Conservation (phyloP, 305 asterid species). For the Ilex paraguariensis region DNA sequence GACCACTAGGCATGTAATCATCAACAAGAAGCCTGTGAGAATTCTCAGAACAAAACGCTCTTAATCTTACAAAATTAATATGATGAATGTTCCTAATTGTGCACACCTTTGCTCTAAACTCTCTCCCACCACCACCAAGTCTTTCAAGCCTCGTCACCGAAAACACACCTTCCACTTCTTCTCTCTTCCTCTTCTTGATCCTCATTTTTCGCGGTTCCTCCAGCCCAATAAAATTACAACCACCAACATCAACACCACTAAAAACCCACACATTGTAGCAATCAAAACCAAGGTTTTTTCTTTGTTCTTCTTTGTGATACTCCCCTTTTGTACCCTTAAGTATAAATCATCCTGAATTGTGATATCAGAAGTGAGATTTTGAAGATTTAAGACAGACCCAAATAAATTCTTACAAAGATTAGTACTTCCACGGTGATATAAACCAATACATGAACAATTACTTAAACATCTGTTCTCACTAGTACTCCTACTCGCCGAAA, state of each 20-base stretch:
- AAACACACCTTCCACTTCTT: too few relatives aligned
- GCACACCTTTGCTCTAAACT: conserved; percentile 74
- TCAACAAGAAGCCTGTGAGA: conserved; percentile 72
- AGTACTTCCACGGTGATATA: conserved; percentile 35
- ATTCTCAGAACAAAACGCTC: conserved; percentile 71
- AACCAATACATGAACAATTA: conserved; percentile 70
- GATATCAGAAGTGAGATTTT: conserved; percentile 24
- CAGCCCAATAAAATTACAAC: conserved; percentile 25
- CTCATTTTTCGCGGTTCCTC: conserved; percentile 39
- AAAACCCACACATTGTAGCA: conserved; percentile 39
- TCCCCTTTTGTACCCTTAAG: conserved; percentile 37
- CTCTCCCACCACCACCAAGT: conserved; percentile 72
- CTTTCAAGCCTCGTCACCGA: conserved; percentile 72
- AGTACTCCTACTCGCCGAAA: conserved; percentile 41
- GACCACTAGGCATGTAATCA: conserved; percentile 78
- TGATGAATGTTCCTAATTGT: conserved; percentile 79
- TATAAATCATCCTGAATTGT: conserved; percentile 19
- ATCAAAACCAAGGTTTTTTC: conserved; percentile 27
- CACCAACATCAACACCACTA: conserved; percentile 38
- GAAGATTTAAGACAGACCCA: too few relatives aligned
- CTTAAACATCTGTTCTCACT: conserved; percentile 51
- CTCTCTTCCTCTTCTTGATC: conserved; percentile 25
- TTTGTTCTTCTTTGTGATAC: conserved; percentile 23
- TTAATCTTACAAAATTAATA: conserved; percentile 62
- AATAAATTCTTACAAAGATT: conserved; percentile 42